Evolutionary conservation across 148 eudicot species (phyloP).

Genomic region (Rhododendron mucronatum): DNA sequence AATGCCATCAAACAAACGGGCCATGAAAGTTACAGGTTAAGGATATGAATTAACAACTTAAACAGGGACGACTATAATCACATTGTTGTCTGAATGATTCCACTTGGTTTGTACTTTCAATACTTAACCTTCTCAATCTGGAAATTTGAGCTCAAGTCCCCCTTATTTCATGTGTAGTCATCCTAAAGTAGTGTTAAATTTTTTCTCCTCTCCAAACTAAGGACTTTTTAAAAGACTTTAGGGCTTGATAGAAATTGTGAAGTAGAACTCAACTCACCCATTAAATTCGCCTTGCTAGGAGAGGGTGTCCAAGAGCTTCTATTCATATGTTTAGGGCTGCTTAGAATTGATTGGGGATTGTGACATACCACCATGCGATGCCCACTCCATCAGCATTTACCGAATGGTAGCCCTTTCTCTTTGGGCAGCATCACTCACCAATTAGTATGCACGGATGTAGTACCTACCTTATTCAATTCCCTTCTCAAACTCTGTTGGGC

Average conservation of each 20-base stretch:
- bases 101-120: not conserved
- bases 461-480: not conserved
- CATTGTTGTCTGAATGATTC: not conserved
- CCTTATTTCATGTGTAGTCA: not conserved
- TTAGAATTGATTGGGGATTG: not conserved
- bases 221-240: not conserved
- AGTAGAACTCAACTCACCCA: not conserved
- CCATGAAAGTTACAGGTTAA: not conserved
- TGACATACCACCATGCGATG: not conserved
- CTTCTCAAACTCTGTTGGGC: not conserved
- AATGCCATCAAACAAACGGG: not conserved
- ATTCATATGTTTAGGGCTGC: not conserved
- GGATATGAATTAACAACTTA: not conserved
- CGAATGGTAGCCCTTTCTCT: not conserved
- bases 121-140: not conserved
- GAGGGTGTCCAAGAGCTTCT: not conserved
- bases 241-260: not conserved
- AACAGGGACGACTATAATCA: not conserved
- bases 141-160: not conserved
- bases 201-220: not conserved
- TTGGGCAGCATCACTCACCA: not conserved
- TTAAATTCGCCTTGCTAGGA: not conserved
- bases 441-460: not conserved
- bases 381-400: not conserved
- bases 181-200: not conserved